Evolutionary conservation across 2,329 filamentous ascomycete genomes (phyloP), one percentile per base, ranked within the genome.

Genomic region (Ustilaginoidea virens): DNA sequence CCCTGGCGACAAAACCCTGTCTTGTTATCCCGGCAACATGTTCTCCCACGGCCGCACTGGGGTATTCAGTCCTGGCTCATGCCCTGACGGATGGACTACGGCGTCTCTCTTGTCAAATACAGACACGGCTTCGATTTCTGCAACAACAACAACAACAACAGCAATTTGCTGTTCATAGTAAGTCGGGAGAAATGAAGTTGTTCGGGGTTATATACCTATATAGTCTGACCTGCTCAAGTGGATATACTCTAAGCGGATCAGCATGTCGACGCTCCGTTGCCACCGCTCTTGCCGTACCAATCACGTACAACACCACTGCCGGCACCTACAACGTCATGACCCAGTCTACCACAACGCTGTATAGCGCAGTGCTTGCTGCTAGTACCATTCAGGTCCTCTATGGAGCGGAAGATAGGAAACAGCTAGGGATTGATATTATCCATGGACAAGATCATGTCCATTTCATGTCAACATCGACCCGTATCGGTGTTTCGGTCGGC

Each of bases 121-220:
- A n/a, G n/a, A n/a, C n/a, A n/a, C n/a, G n/a, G n/a, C n/a, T n/a
- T n/a, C n/a, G n/a, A n/a, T n/a, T n/a, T n/a, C 34, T 17, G 33
- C 35, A 28, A 36, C 39, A 8, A 39, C 45, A 25, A 45, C 46
- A 17, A 55, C 49, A n/a, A 56, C 51, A 5, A 57, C 53, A 8
- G 52, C 52, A 5, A 40, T 56, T 11, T 57, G 54, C 35, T 58
- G 54, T 29, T 58, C 54, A 30, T 54, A 48, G 54, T 58, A 51
- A 33, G 54, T 50, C 19, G 16, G 5, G 15, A 12, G 11, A n/a
- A 5, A 5, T 16, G 10, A 9, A 20, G 5, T n/a, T 14, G 12
- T n/a, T n/a, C n/a, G n/a, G n/a, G n/a, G n/a, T n/a, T n/a, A n/a
- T n/a, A n/a, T n/a, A n/a, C n/a, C n/a, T 15, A 10, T 13, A 16